Evolutionary conservation across 208 protist species (phyloP).

Genomic region (Trypanosoma congolense): DNA sequence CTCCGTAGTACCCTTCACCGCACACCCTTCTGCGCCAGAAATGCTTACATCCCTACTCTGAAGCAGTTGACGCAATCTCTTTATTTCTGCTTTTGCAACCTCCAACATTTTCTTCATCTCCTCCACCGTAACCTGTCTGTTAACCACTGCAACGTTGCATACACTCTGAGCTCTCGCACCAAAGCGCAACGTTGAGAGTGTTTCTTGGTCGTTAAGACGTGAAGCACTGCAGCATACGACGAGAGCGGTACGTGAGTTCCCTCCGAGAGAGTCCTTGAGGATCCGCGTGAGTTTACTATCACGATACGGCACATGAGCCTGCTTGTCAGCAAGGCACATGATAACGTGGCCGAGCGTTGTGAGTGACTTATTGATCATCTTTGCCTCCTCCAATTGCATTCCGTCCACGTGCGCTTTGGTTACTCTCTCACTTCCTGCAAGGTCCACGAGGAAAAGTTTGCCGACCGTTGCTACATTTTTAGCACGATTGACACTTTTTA

Average conservation of each 20-base stretch:
- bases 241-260: conserved; percentile 87
- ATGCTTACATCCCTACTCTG: neutral
- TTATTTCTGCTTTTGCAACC: conserved; percentile 62
- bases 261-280: conserved; percentile 84
- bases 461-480: conserved; percentile 67
- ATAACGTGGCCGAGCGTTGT: conserved; percentile 85
- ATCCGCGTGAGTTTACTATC: conserved; percentile 87
- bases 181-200: conserved; percentile 87
- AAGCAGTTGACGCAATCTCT: conserved; percentile 19
- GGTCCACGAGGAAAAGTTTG: conserved; percentile 87
- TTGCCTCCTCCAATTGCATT: conserved; percentile 88
- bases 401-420: conserved; percentile 77
- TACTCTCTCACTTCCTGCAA: conserved; percentile 89
- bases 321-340: conserved; percentile 63
- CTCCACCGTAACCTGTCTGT: conserved; percentile 64
- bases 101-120: conserved; percentile 75
- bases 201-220: conserved; percentile 76
- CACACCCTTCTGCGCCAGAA: neutral
- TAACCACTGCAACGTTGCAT: conserved; percentile 75
- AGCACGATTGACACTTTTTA: conserved; percentile 53
- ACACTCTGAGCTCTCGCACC: conserved; percentile 82
- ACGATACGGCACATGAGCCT: conserved; percentile 76
- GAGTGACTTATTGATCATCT: conserved; percentile 90
- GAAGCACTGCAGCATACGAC: conserved; percentile 85
- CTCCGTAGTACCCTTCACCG: neutral